Base-by-base conservation (phyloP, 441 rosid genomes). In the Erodium trifolium region DNA sequence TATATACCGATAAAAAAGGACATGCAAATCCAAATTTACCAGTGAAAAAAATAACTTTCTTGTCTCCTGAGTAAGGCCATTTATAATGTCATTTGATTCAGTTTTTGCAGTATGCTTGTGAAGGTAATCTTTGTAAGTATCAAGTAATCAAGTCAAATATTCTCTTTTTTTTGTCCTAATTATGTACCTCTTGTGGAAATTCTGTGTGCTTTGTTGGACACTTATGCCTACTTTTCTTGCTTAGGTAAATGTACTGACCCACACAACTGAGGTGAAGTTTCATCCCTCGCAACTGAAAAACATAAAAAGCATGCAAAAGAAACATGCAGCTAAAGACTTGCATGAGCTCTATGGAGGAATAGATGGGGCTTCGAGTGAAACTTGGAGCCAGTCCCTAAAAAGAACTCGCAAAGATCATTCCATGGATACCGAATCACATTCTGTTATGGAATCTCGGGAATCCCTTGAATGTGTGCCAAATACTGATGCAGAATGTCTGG, bases 181-280 rank as follows among this genome's bases (percentile, higher is more conserved):
- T 27, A 23, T 23, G 35, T 4, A 10, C 11, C 11, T 19, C 34
- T 60, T 10, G 14, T 37, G 64, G 23, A 11, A 19, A 23, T 60
- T 16, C 63, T 17, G 63, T 57, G 29, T 57, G 63, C 16, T 57
- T 23, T 60, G 41, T 60, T 60, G 65, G 65, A 60, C 14, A 3
- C 6, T 23, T 19, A 23, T 60, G 65, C 65, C 35, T 60, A 17
- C 64, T 60, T 60, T 23, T 60, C 6, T 23, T 34, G 35, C 79
- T 75, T 43, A 93, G 98, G 94, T 93, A 69, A 94, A 94, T 69
- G 90, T 94, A 73, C 78, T 94, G 82, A 92, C 81, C 13, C 98
- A 94, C 74, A 80, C 88, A 6, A 77, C 84, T 4, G 88, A 94
- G 43, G 92, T 86, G 11, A 67, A 59, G 43, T 63, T 83, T 69